Evolutionary conservation across 2,329 filamentous ascomycete genomes (phyloP), one percentile per base, ranked within the genome.

Genomic region (Pseudopyrenochaeta lycopersici): DNA sequence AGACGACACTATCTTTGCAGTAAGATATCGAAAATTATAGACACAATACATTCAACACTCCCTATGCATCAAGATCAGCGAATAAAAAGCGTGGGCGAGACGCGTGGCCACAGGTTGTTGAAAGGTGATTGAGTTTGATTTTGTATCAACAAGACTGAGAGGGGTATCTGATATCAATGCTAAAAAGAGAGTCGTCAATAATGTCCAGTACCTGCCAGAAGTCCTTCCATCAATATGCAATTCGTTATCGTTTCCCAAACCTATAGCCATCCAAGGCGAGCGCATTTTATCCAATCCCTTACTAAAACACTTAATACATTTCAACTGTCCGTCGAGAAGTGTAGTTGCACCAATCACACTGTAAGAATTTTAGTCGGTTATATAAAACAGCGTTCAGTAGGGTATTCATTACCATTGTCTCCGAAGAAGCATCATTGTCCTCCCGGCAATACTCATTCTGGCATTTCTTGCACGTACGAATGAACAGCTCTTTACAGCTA

Each of bases 381-480:
- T 11, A 7, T 15, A 10, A 6, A 12, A 7, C 14, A 1, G 11
- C 3, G 4, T 3, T 12, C 1, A n/a, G 3, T 14, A 30, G 15
- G 20, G 15, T 20, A n/a, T 27, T 59, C 73, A n/a, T 47, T 68
- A 80, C 78, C 75, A 76, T 76, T 29, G 82, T 87, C n/a, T 82
- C 77, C 11, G 88, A 90, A 35, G 90, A 94, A 14, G 91, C 90
- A 62, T 92, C 90, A 63, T 96, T 92, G 71, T 96, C 91, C 50
- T 89, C 83, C 55, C 89, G 83, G 74, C 93, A 97, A 73, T 96
- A 97, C 46, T 90, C 90, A 49, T 90, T 89, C 36, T 84, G 84
- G 75, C 93, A 97, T 53, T 83, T 83, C 56, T 80, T 83, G 73
- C 93, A 97, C 30, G 80, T 83, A 40, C 87, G 84, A 68, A 94